Evolutionary conservation across 2,329 filamentous ascomycete species (phyloP).

Genomic region (Dactylellina sp.): DNA sequence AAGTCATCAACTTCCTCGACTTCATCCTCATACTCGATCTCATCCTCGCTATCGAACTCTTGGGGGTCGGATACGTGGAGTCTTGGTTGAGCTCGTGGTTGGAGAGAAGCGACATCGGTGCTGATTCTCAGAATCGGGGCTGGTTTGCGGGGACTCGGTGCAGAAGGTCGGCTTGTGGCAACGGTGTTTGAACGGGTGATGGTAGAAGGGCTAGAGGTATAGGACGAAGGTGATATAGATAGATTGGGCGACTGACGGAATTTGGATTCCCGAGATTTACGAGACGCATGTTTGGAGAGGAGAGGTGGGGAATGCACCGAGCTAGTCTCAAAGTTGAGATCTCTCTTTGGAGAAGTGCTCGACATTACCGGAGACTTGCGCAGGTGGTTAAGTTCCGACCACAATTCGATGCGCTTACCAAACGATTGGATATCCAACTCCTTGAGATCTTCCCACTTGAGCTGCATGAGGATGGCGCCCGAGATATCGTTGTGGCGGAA

Average conservation of each 20-base stretch:
- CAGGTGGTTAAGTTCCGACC: conserved; percentile 81
- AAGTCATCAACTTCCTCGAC: conserved; percentile 52
- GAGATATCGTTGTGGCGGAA: conserved; percentile 94
- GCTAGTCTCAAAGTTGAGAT: conserved; percentile 51
- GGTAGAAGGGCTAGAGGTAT: conserved; percentile 48
- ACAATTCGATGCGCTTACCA: conserved; percentile 81
- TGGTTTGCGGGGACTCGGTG: conserved; percentile 39
- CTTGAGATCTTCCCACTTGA: conserved; percentile 88
- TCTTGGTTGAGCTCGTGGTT: conserved; percentile 21
- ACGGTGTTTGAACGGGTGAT: conserved; percentile 53
- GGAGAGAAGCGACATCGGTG: conserved; percentile 50
- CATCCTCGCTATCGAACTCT: conserved; percentile 34
- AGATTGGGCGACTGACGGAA: conserved; percentile 52
- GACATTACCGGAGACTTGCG: conserved; percentile 63
- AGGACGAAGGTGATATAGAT: conserved; percentile 42
- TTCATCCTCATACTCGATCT: conserved; percentile 28
- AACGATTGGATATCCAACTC: conserved; percentile 85
- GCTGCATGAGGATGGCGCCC: conserved; percentile 84
- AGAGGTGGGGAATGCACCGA: conserved; percentile 54
- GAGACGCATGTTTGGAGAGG: conserved; percentile 51
- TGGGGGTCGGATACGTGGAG: conserved; percentile 43
- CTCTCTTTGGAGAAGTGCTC: conserved; percentile 48
- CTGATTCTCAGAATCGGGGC: conserved; percentile 49
- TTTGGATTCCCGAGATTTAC: conserved; percentile 55
- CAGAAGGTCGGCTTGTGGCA: conserved; percentile 45